Evolutionary conservation across 495 filamentous ascomycete species (phyloP).

Genomic region (Xeromyces bisporus): DNA sequence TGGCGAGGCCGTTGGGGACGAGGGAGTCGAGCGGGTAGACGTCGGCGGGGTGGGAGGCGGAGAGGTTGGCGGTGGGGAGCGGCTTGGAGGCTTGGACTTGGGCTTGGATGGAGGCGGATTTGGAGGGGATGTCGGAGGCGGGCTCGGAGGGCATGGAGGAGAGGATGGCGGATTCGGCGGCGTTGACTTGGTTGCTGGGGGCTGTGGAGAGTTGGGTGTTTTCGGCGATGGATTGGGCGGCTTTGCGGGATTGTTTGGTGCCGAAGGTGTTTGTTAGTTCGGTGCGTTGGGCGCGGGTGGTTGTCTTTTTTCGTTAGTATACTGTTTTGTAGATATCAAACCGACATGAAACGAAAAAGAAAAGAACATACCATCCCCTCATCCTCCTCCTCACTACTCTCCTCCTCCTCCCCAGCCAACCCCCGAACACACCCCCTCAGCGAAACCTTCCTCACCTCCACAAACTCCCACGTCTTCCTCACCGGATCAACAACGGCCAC

Average conservation of each 20-base stretch:
- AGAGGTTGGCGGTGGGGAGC: slow-evolving; percentile 56
- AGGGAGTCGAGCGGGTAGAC: slow-evolving; percentile 62
- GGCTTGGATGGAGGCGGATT: slow-evolving; percentile 47
- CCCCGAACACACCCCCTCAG: slow-evolving; percentile 47
- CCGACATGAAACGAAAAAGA: background rate
- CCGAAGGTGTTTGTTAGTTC: slow-evolving; percentile 80
- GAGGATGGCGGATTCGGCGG: slow-evolving; percentile 44
- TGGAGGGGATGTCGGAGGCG: slow-evolving; percentile 39
- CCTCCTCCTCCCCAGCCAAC: slow-evolving; percentile 23
- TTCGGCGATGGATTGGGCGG: slow-evolving; percentile 54
- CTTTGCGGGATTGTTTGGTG: slow-evolving; percentile 84
- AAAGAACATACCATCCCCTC: slow-evolving; percentile 17
- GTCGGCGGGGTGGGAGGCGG: slow-evolving; percentile 54
- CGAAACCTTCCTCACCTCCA: slow-evolving; percentile 58
- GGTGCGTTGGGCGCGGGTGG: slow-evolving; percentile 40
- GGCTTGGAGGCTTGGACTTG: slow-evolving; percentile 56
- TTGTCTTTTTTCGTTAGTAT: no score
- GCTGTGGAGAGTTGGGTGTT: slow-evolving; percentile 51
- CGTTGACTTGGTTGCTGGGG: slow-evolving; percentile 31
- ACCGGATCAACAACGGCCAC: slow-evolving; percentile 68
- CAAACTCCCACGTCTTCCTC: slow-evolving; percentile 51
- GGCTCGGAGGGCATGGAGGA: slow-evolving; percentile 38
- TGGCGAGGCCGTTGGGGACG: slow-evolving; percentile 33
- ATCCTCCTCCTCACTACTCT: slow-evolving; percentile 24
- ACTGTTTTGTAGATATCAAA: no score